Conservation (phyloP, 2,329 filamentous ascomycete species). For the Delphinella strobiligena region DNA sequence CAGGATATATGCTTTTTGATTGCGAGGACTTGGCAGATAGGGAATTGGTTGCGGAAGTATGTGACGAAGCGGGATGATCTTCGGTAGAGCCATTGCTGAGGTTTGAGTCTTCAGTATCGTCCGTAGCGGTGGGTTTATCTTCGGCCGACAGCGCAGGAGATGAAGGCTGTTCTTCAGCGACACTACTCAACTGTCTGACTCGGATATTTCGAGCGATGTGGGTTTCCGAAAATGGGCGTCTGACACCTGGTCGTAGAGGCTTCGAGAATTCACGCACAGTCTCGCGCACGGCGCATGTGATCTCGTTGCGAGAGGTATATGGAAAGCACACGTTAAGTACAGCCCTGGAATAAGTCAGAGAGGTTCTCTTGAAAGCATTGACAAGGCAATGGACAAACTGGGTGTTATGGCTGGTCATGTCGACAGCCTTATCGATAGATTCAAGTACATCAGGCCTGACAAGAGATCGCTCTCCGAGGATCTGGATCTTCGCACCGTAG, state of each 20-base stretch:
- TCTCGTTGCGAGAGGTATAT: conserved; percentile 92
- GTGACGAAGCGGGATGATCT: conserved; percentile 23
- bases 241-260: conserved; percentile 37
- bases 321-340: conserved; percentile 94
- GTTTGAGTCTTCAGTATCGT: conserved; percentile 10
- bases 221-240: conserved; percentile 71
- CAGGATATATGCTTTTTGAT: conserved; percentile 38
- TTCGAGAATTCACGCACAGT: conserved; percentile 80
- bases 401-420: conserved; percentile 77
- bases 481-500: conserved; percentile 77
- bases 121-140: conserved; percentile 3
- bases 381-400: conserved; percentile 39
- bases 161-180: conserved; percentile 19
- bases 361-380: neutral
- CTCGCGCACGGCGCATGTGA: conserved; percentile 75
- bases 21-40: conserved; percentile 26
- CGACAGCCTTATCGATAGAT: conserved; percentile 74
- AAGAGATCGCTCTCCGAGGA: conserved; percentile 73
- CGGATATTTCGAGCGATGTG: conserved; percentile 80
- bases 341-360: conserved; percentile 31
- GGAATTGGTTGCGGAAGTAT: conserved; percentile 25
- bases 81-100: conserved; percentile 9
- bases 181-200: conserved; percentile 29
- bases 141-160: neutral
- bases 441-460: conserved; percentile 79